Percentiles rank a stretch among this genome's conserved stretches.
These are phyloP conservation scores for Cynara cardunculus DNA, from an alignment of 129 eudicot species.

Conservation along the genomic window DNA sequence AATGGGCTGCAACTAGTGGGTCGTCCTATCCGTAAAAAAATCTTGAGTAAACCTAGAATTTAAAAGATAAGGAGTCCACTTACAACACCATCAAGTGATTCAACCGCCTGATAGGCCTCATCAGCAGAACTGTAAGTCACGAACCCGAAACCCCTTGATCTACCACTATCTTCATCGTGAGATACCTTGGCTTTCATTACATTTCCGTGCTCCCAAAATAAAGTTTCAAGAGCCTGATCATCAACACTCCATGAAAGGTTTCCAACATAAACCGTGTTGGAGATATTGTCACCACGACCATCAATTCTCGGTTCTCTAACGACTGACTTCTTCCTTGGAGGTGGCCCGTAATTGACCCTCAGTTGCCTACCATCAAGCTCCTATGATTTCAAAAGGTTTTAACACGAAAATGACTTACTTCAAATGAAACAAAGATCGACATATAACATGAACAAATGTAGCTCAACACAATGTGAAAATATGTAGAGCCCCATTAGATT, in stretches of 20 bases:
- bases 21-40: background rate
- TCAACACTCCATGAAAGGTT: slow-evolving; percentile 87
- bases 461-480: no score
- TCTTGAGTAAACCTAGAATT: background rate
- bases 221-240: slow-evolving; percentile 56
- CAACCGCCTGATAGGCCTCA: slow-evolving; percentile 78
- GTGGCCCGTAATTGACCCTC: slow-evolving; percentile 74
- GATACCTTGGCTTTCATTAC: slow-evolving; percentile 79
- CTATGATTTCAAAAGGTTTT: slow-evolving; percentile 30
- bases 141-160: slow-evolving; percentile 91
- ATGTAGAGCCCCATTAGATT: no score
- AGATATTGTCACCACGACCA: slow-evolving; percentile 29
- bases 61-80: slow-evolving; percentile 22
- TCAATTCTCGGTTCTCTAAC: slow-evolving; percentile 38
- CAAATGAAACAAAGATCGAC: background rate
- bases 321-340: slow-evolving; percentile 57
- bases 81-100: slow-evolving; percentile 70
- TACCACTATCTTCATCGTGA: slow-evolving; percentile 79
- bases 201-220: slow-evolving; percentile 75
- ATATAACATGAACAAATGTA: background rate
- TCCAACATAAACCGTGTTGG: slow-evolving; percentile 71
- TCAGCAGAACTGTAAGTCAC: slow-evolving; percentile 64
- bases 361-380: slow-evolving; percentile 74
- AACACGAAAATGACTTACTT: background rate
- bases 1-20: no score